Conservation (phyloP, 1,139 yeast species). For the Yamadazyma friedrichii region DNA sequence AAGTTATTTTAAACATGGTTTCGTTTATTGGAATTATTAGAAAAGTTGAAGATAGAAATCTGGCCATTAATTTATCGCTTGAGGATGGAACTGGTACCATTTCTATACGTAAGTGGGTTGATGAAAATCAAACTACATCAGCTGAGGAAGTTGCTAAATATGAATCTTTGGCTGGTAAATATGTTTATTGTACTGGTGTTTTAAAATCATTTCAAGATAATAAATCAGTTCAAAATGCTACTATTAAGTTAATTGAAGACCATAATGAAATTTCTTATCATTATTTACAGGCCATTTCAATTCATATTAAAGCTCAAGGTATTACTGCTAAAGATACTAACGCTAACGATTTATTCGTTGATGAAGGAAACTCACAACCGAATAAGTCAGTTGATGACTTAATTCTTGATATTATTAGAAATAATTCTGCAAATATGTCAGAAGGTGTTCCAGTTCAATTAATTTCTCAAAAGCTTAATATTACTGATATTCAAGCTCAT, state of each 20-base stretch:
- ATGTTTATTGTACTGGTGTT: slow-evolving; percentile 72
- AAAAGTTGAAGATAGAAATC: slow-evolving; percentile 49
- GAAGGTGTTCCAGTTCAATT: slow-evolving; percentile 72
- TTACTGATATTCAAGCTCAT: slow-evolving; percentile 49
- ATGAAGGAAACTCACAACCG: slow-evolving; percentile 20
- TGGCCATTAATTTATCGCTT: slow-evolving; percentile 54
- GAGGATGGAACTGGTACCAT: slow-evolving; percentile 87
- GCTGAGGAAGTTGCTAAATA: slow-evolving; percentile 36
- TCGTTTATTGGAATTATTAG: slow-evolving; percentile 67
- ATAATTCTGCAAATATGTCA: slow-evolving; percentile 55
- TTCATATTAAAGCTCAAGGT: slow-evolving; percentile 57
- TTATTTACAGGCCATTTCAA: slow-evolving; percentile 66
- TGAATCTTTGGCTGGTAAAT: slow-evolving; percentile 34
- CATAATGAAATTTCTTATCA: slow-evolving; percentile 79
- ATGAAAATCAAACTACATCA: slow-evolving; percentile 44
- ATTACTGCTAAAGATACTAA: slow-evolving; percentile 15
- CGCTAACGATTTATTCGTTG: slow-evolving; percentile 44
- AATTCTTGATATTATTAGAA: slow-evolving; percentile 49
- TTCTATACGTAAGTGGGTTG: slow-evolving; percentile 70
- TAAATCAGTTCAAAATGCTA: slow-evolving; percentile 64
- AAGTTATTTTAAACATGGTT: slow-evolving; percentile 58
- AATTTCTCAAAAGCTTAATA: slow-evolving; percentile 54
- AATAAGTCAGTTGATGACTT: slow-evolving; percentile 31
- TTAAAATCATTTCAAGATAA: slow-evolving; percentile 69
- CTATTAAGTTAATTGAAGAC: slow-evolving; percentile 60